Evolutionary conservation across 495 filamentous ascomycete species (phyloP).

Genomic region (Tetracladium setigerum): DNA sequence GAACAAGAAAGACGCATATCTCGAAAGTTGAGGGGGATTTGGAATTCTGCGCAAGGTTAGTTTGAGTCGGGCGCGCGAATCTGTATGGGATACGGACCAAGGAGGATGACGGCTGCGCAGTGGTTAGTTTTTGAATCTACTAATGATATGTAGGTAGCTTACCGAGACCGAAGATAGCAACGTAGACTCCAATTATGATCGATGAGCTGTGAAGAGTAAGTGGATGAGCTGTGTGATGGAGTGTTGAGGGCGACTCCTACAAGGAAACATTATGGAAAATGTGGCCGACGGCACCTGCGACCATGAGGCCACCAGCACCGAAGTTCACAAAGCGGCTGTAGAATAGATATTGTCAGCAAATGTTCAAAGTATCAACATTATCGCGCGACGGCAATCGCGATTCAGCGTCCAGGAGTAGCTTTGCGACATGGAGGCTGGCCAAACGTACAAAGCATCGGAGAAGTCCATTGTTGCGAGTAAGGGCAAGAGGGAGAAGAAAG

Average conservation of each 20-base stretch:
- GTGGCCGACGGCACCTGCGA: constrained; percentile 82
- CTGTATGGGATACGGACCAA: constrained; percentile 28
- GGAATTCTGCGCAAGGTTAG: constrained; percentile 56
- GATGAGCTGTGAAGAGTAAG: constrained; percentile 39
- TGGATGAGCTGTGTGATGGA: constrained; percentile 29
- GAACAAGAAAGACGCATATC: constrained; percentile 96
- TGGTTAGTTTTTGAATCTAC: constrained; percentile 2
- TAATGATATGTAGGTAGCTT: constrained; percentile 25
- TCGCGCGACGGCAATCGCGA: constrained; percentile 2
- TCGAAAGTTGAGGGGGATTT: constrained; percentile 88
- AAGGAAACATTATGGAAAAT: constrained; percentile 55
- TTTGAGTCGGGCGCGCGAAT: background rate
- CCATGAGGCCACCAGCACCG: constrained; percentile 78
- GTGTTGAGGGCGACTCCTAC: constrained; percentile 1
- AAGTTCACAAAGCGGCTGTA: constrained; percentile 89
- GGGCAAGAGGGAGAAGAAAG: background rate
- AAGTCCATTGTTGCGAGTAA: constrained; percentile 29
- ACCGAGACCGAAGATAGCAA: constrained; percentile 87
- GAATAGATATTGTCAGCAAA: constrained; percentile 21
- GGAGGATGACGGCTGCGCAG: constrained; percentile 47
- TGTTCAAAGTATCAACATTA: background rate
- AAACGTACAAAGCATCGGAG: constrained; percentile 38
- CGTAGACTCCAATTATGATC: constrained; percentile 74
- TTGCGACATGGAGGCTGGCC: background rate
- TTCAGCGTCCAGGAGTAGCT: constrained; percentile 1